Base-by-base conservation (phyloP, 768 basidiomycete species). In the Boletus coccyginus region DNA sequence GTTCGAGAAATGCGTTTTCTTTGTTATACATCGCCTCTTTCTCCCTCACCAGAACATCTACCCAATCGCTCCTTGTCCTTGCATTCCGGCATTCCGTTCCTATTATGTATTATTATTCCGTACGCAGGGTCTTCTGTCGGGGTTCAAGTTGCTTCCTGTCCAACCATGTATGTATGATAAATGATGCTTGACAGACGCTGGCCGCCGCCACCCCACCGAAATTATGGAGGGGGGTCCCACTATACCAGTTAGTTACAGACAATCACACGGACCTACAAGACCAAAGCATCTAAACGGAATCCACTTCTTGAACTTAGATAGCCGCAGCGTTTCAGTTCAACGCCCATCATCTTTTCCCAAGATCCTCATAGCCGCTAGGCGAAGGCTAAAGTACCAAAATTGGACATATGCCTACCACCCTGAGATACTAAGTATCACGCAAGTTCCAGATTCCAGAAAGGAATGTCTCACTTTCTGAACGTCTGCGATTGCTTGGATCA, bases 381-480 rank as follows among this genome's bases (percentile, higher is more conserved):
- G 16, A 49, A 21, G 21, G 21, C 24, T 19, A 3, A 42, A 5
- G 12, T 27, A 36, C 50, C 50, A 45, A 21, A 52, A 45, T 29
- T 60, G 43, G 58, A 29, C n/a, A 50, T 4, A 46, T 52, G 33
- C 11, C 27, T 38, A 21, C 51, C 21, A 3, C 42, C 45, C 31
- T 38, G 54, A 53, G 54, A 48, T 50, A 5, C 27, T 27, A 51
- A 36, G 16, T 38, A 52, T 62, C 45, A 62, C 60, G 61, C 46
- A 54, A 58, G 40, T 50, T 21, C 49, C 46, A 39, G 45, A 42
- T 55, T 35, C 43, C 19, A 46, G 39, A 47, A 38, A 35, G 36
- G 44, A 55, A 32, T 62, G 63, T 65, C 57, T 65, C 64, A 65
- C 63, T 62, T 59, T 53, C 32, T 46, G n/a, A 41, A 44, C 17